phyloP scores from a whole-genome alignment of 176 grass and related monocot genomes.

The Bonia amplexicaulis region DNA sequence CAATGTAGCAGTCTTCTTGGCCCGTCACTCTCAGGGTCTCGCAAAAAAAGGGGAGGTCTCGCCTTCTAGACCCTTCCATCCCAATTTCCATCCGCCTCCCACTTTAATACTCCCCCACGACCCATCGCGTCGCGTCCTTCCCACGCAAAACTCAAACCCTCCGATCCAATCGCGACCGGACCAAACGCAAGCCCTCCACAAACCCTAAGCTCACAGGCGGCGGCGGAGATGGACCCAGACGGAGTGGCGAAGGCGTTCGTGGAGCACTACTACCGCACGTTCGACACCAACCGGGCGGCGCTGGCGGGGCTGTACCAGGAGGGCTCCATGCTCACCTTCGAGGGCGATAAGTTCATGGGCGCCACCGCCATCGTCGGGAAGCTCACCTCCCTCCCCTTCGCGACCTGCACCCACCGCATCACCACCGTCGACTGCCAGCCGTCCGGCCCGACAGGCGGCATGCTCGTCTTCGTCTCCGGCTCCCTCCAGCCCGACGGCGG shows the following conservation, averaged over 20 bases:
- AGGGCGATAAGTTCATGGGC: constrained; percentile 48
- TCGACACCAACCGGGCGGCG: constrained; percentile 51
- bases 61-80: neutral
- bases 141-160: neutral
- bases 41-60: neutral
- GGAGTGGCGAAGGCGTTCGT: constrained; percentile 56
- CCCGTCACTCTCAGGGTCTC: neutral
- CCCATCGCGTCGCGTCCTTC: neutral
- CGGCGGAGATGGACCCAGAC: constrained; percentile 54
- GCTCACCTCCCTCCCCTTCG: constrained; percentile 59
- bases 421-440: constrained; percentile 66
- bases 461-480: constrained; percentile 72
- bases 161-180: neutral
- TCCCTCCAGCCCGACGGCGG: constrained; percentile 38
- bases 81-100: neutral
- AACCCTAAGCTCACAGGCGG: constrained; percentile 23
- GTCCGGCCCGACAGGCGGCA: constrained; percentile 51
- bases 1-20: no score
- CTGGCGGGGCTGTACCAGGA: constrained; percentile 57
- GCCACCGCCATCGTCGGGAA: constrained; percentile 43
- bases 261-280: constrained; percentile 67
- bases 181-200: neutral
- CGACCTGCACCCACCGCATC: constrained; percentile 38
- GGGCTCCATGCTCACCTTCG: constrained; percentile 65
- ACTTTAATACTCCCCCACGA: neutral